phyloP scores from a whole-genome alignment of 192 early-diverging fungal genomes.

The Borealophlyctis nickersoniae region DNA sequence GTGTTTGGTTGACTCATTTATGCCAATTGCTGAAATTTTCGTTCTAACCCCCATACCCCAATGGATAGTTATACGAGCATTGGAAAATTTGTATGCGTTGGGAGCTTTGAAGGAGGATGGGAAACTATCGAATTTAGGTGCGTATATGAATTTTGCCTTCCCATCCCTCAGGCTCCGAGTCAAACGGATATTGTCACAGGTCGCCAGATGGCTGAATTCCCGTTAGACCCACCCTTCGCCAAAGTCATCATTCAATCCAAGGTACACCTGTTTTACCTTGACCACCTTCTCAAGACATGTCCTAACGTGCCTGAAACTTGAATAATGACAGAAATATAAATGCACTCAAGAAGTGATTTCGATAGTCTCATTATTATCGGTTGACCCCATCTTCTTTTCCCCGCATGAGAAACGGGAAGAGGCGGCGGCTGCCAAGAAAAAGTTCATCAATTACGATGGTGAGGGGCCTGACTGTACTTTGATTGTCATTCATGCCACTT shows the following conservation, averaged over 20 bases:
- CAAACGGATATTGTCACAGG: constrained; percentile 21
- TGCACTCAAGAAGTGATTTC: constrained; percentile 89
- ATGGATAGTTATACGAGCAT: constrained; percentile 65
- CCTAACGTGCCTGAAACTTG: too few species aligned
- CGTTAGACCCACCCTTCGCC: constrained; percentile 84
- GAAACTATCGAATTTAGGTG: constrained; percentile 70
- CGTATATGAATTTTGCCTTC: constrained; percentile 46
- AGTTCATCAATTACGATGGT: constrained; percentile 78
- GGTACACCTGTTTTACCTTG: too few species aligned
- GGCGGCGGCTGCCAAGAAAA: constrained; percentile 71
- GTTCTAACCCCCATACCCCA: neutral
- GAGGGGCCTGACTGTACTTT: too few species aligned
- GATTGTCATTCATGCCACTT: constrained; percentile 1
- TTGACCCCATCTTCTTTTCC: constrained; percentile 85
- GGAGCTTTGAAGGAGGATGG: constrained; percentile 83
- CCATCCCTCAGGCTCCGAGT: too few species aligned
- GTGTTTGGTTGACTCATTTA: constrained; percentile 6
- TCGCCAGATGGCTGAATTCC: constrained; percentile 78
- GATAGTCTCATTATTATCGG: constrained; percentile 86
- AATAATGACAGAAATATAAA: constrained; percentile 26
- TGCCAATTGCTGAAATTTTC: neutral
- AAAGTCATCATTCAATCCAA: constrained; percentile 88
- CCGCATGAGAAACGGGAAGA: constrained; percentile 84
- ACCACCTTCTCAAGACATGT: too few species aligned
- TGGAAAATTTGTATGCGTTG: constrained; percentile 86